Evolutionary conservation across 495 filamentous ascomycete genomes (phyloP).

Genomic region (Aspergillus coremiiformis): DNA sequence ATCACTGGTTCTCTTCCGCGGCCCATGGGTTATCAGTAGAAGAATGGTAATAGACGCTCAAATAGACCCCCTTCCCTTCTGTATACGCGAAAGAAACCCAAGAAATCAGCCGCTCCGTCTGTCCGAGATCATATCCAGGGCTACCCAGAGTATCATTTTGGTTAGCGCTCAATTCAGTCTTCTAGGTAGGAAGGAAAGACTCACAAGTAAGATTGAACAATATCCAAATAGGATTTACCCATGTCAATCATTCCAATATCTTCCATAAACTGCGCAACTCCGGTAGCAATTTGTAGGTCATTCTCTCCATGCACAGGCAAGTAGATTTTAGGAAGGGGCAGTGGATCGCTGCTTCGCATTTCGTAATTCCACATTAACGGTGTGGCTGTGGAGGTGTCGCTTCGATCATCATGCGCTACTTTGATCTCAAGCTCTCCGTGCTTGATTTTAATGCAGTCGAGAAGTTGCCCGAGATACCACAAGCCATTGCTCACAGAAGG

Average conservation of each 20-base stretch:
- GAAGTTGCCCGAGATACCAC: constrained; percentile 2
- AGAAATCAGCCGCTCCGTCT: constrained; percentile 4
- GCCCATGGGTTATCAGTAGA: neutral
- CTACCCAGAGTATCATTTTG: neutral
- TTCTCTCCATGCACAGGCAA: constrained; percentile 13
- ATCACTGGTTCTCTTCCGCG: neutral
- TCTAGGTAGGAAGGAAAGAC: neutral
- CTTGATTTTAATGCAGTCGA: neutral
- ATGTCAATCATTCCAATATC: neutral
- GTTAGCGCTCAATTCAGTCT: neutral
- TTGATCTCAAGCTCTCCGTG: neutral
- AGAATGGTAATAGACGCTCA: constrained; percentile 18
- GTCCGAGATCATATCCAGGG: constrained; percentile 1
- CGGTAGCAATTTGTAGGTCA: neutral
- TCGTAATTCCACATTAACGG: constrained; percentile 17
- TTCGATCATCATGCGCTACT: constrained; percentile 3
- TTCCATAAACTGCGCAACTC: constrained; percentile 3
- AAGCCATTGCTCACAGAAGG: neutral
- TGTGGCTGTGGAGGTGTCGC: neutral
- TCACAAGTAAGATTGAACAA: neutral
- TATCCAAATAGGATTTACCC: neutral
- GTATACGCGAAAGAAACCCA: constrained; percentile 19
- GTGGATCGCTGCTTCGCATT: neutral
- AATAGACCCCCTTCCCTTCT: constrained; percentile 13
- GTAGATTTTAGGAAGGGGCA: constrained; percentile 10